A percentile compares a stretch with the other conserved stretches of the same genome.
Conservation (phyloP, 768 basidiomycete genomes). For the Kwoniella dendrophila region DNA sequence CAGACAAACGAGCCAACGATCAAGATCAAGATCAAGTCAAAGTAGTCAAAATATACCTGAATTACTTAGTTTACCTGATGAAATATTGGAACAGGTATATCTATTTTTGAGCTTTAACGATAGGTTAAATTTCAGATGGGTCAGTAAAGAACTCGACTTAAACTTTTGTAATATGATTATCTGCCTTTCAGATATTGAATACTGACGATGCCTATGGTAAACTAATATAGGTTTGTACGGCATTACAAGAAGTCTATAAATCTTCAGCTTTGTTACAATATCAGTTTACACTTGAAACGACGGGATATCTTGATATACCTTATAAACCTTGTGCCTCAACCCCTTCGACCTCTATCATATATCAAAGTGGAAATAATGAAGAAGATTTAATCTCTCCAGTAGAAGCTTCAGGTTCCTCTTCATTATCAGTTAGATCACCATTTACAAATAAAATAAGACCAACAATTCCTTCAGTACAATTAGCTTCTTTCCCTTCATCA, state of each 20-base stretch:
- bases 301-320: slow-evolving; percentile 40
- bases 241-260: slow-evolving; percentile 21
- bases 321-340: too few relatives aligned
- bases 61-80: slow-evolving; percentile 29
- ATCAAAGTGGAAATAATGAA: neutral
- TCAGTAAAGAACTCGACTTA: slow-evolving; percentile 23
- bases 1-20: neutral
- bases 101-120: slow-evolving; percentile 24
- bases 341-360: neutral
- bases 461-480: slow-evolving; percentile 13
- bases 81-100: slow-evolving; percentile 42
- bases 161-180: too few relatives aligned
- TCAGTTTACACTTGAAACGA: slow-evolving; percentile 33
- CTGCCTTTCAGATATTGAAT: neutral
- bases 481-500: slow-evolving; percentile 16
- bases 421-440: slow-evolving; percentile 15
- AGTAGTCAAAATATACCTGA: neutral
- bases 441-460: slow-evolving; percentile 8
- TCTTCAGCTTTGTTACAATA: slow-evolving; percentile 40
- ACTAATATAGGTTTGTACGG: slow-evolving; percentile 22
- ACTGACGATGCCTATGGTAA: neutral
- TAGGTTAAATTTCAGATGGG: slow-evolving; percentile 28
- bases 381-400: neutral
- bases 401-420: neutral
- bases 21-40: slow-evolving; percentile 1